phyloP scores from a whole-genome alignment of 495 filamentous ascomycete genomes.

The Penicillium cinerascens region DNA sequence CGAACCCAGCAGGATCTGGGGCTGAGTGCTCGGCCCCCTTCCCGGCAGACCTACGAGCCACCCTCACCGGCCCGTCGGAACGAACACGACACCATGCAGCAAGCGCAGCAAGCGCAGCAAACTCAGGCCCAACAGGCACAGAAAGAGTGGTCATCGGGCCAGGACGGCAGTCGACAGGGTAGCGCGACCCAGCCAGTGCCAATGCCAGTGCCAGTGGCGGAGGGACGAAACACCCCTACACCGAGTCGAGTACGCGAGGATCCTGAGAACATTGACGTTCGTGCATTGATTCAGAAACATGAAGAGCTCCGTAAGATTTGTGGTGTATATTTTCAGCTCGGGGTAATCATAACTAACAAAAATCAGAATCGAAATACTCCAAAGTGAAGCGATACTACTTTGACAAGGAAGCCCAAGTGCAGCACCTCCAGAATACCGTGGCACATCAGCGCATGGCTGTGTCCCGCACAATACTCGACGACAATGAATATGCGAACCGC shows the following conservation, averaged over 20 bases:
- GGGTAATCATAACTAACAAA: slow-evolving; percentile 10
- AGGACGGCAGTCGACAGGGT: slow-evolving; percentile 14
- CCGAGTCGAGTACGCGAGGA: slow-evolving; percentile 51
- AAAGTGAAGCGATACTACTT: slow-evolving; percentile 98
- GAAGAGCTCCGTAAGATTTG: slow-evolving; percentile 62
- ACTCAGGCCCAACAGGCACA: background rate
- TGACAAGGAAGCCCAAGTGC: slow-evolving; percentile 88
- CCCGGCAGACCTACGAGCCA: slow-evolving; percentile 54
- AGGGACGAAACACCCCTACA: slow-evolving; percentile 59
- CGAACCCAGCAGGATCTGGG: slow-evolving; percentile 21
- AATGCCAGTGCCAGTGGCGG: slow-evolving; percentile 42
- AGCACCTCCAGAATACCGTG: slow-evolving; percentile 92
- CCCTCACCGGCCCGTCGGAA: slow-evolving; percentile 30
- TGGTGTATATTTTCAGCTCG: no score
- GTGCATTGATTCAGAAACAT: slow-evolving; percentile 46
- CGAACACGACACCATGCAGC: slow-evolving; percentile 36
- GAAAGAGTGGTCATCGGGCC: slow-evolving; percentile 9
- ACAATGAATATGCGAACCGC: slow-evolving; percentile 87
- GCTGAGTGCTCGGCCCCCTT: slow-evolving; percentile 47
- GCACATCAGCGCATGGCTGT: slow-evolving; percentile 93
- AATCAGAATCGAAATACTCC: slow-evolving; percentile 84
- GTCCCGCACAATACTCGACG: slow-evolving; percentile 91
- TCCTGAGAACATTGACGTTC: slow-evolving; percentile 46
- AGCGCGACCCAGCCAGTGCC: slow-evolving; percentile 30
- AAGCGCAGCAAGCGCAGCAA: slow-evolving; percentile 1